phyloP scores from a whole-genome alignment of 768 basidiomycete genomes.

The Suillus sp. region DNA sequence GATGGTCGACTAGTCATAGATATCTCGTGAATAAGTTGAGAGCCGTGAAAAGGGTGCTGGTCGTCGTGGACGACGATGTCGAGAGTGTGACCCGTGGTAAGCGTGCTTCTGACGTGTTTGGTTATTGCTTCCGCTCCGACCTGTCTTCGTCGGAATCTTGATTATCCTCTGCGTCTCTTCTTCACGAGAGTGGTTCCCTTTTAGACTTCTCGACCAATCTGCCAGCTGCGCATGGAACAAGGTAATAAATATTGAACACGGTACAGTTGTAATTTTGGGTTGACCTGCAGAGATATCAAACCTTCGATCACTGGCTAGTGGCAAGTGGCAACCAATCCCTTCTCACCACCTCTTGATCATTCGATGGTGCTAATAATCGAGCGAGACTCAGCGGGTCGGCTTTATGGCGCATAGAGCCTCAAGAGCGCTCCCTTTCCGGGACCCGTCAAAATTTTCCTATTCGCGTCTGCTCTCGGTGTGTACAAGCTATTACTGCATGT shows the following conservation, averaged over 20 bases:
- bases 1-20: conserved; percentile 50
- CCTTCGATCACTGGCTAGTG: not conserved
- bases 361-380: not conserved
- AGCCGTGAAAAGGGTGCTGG: conserved; percentile 18
- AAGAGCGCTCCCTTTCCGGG: not conserved
- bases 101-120: conserved; percentile 27
- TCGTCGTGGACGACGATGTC: conserved; percentile 20
- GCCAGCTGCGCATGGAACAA: not conserved
- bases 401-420: not conserved
- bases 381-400: not conserved
- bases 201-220: conserved; percentile 3
- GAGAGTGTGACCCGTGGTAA: conserved; percentile 12
- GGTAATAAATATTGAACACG: not conserved
- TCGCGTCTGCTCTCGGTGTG: not conserved
- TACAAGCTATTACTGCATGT: not conserved
- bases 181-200: not conserved
- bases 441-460: not conserved
- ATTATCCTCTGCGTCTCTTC: not conserved
- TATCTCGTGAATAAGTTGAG: conserved; percentile 7
- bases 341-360: not conserved
- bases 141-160: not conserved
- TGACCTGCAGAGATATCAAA: not conserved
- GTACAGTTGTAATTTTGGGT: not conserved
- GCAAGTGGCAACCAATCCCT: not conserved
- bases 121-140: conserved; percentile 11